A percentile compares a stretch with the other conserved stretches of the same genome.
Evolutionary conservation across 805 yeast genomes (phyloP).

Genomic region (Isabelozyma gotoi): DNA sequence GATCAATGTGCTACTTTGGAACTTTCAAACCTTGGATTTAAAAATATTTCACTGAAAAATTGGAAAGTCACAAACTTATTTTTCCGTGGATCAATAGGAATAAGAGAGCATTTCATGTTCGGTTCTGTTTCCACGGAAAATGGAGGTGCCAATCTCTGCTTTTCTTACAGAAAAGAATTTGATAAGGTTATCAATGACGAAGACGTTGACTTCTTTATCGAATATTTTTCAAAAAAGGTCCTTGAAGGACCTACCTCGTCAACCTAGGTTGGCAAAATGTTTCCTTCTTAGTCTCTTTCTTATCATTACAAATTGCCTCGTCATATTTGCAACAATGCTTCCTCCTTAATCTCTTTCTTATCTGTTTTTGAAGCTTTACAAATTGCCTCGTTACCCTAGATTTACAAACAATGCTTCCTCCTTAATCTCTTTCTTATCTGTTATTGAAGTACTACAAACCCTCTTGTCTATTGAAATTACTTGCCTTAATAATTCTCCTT

Average conservation of each 20-base stretch:
- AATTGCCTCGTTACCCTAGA: too few relatives aligned
- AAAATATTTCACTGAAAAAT: slow-evolving; percentile 5
- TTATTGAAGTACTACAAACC: too few relatives aligned
- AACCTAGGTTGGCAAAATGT: too few relatives aligned
- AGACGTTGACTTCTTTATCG: background rate
- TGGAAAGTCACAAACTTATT: slow-evolving; percentile 11
- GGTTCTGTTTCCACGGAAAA: slow-evolving; percentile 11
- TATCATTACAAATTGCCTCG: too few relatives aligned
- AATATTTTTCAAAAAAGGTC: background rate
- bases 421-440: too few relatives aligned
- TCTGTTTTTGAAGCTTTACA: too few relatives aligned
- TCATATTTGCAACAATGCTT: too few relatives aligned
- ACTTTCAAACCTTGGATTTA: slow-evolving; percentile 19
- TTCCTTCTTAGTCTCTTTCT: too few relatives aligned
- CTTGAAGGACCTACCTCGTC: background rate
- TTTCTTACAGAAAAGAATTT: slow-evolving; percentile 11
- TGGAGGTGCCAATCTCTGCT: slow-evolving; percentile 15
- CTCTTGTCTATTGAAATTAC: too few relatives aligned
- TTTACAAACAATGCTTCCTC: too few relatives aligned
- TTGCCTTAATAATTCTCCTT: too few relatives aligned
- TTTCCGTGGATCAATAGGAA: slow-evolving; percentile 19
- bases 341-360: too few relatives aligned
- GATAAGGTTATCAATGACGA: slow-evolving; percentile 2
- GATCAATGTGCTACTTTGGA: slow-evolving; percentile 12
- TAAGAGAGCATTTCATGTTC: slow-evolving; percentile 10